Percentiles rank a stretch among this genome's conserved stretches.
phyloP scores from a whole-genome alignment of 208 protist genomes.

The Acanthamoeba triangularis region DNA sequence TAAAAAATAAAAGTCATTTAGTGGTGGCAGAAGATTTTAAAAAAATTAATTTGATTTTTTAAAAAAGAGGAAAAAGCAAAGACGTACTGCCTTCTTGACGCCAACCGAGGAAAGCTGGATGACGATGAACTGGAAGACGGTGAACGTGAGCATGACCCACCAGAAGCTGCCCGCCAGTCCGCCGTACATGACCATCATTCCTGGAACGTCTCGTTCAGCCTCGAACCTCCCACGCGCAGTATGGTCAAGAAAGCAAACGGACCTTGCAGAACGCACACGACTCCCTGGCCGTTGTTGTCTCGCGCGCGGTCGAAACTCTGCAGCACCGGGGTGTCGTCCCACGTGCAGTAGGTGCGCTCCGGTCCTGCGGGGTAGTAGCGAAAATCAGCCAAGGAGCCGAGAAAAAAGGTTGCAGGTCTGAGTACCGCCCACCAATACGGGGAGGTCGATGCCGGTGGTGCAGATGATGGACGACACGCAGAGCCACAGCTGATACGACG shows the following conservation, averaged over 20 bases:
- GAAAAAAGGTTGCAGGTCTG: neutral
- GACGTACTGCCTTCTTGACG: neutral
- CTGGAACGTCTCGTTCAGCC: neutral
- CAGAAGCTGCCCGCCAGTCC: slow-evolving; percentile 57
- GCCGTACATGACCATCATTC: slow-evolving; percentile 24
- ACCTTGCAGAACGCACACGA: slow-evolving; percentile 13
- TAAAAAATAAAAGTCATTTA: no score
- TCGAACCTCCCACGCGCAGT: no score
- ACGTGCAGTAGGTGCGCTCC: neutral
- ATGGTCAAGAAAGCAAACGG: no score
- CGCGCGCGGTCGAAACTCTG: neutral
- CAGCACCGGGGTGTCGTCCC: slow-evolving; percentile 16
- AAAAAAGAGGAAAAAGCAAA: neutral
- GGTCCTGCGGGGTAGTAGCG: neutral
- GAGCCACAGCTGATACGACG: slow-evolving; percentile 10
- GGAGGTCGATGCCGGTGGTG: neutral
- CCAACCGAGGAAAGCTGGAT: neutral
- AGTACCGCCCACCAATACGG: slow-evolving; percentile 14
- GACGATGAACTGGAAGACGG: slow-evolving; percentile 3
- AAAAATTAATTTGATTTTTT: no score
- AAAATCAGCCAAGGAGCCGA: neutral
- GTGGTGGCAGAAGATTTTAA: no score
- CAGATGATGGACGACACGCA: slow-evolving; percentile 11
- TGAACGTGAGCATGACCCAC: slow-evolving; percentile 57
- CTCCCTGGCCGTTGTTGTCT: slow-evolving; percentile 38